Percentiles rank a stretch among this genome's conserved stretches.
Conservation (phyloP, 2,329 filamentous ascomycete genomes). For the Cyanodermella asteris region DNA sequence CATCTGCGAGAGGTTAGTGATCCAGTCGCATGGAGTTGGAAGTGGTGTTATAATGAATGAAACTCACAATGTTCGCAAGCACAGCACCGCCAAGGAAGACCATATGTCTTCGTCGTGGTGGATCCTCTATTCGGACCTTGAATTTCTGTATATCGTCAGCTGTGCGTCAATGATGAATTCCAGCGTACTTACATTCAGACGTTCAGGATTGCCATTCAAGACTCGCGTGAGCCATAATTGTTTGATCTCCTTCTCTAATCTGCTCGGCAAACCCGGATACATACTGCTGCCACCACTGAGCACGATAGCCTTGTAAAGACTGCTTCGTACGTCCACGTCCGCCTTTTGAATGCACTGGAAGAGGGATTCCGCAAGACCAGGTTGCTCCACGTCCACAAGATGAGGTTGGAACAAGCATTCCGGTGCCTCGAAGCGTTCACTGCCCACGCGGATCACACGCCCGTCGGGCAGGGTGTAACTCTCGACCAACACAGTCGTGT, state of each 20-base stretch:
- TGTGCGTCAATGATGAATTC: not conserved
- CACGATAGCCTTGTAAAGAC: slow-evolving; percentile 92
- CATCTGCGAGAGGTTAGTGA: slow-evolving; percentile 51
- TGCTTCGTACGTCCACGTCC: slow-evolving; percentile 83
- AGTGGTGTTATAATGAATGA: not conserved
- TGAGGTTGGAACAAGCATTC: slow-evolving; percentile 98
- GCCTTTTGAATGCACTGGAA: slow-evolving; percentile 98
- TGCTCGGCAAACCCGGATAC: slow-evolving; percentile 88
- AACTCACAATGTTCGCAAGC: slow-evolving; percentile 64
- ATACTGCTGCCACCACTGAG: slow-evolving; percentile 94
- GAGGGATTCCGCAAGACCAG: slow-evolving; percentile 85
- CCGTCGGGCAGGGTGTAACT: slow-evolving; percentile 95
- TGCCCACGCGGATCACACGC: slow-evolving; percentile 84
- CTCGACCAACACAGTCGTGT: slow-evolving; percentile 91
- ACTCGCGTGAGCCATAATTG: slow-evolving; percentile 93
- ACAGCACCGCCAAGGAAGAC: slow-evolving; percentile 97
- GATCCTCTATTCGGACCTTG: slow-evolving; percentile 98
- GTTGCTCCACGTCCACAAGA: slow-evolving; percentile 90
- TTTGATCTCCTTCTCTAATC: slow-evolving; percentile 95
- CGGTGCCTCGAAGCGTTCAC: slow-evolving; percentile 91
- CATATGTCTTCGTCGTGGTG: slow-evolving; percentile 89
- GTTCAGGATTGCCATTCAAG: slow-evolving; percentile 73
- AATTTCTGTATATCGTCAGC: slow-evolving; percentile 45
- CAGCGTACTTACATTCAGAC: slow-evolving; percentile 39
- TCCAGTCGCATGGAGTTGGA: not conserved